Evolutionary conservation across 129 eudicot species (phyloP), one percentile per base, ranked within the genome.

Genomic region (Glebionis coronaria): DNA sequence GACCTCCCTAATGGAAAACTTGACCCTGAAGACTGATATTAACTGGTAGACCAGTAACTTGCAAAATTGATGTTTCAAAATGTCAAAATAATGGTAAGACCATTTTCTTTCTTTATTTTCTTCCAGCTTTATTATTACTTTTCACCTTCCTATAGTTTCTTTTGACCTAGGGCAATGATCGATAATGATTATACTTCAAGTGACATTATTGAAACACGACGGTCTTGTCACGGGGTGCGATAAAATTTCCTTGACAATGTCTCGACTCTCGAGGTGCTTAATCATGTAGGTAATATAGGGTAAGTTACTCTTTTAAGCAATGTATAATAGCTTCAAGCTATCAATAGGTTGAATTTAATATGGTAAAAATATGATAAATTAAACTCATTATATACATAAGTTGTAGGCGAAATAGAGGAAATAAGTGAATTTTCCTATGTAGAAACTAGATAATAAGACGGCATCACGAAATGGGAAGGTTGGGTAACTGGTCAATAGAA

Each of bases 141-240:
- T n/a, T n/a, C n/a, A n/a, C n/a, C n/a, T n/a, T n/a, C n/a, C n/a
- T n/a, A n/a, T n/a, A n/a, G n/a, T n/a, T n/a, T n/a, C n/a, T n/a
- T n/a, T n/a, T n/a, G n/a, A n/a, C 16, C 18, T 12, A 47, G 53
- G 96, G 87, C 83, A 66, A 79, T 85, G 72, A 68, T 89, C 13
- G 96, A 83, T 73, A 89, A 89, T 76, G 96, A 93, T n/a, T 51
- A 65, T 89, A 63, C 42, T 85, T 58, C 81, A 79, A 78, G 50
- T 89, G 50, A 85, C 81, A 7, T 69, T 89, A 65, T 74, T 88
- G 3, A 85, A 81, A 16, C 96, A 92, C 49, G 87, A 68, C 9
- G 93, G 96, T 19, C 76, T 66, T 55, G 68, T 89, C 28, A 81
- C 76, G 83, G 87, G 42, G 65, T 89, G 13, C 65, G 58, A 11